Evolutionary conservation across 164 flowering plant genomes (phyloP).

Genomic region (Berberis vulgaris): DNA sequence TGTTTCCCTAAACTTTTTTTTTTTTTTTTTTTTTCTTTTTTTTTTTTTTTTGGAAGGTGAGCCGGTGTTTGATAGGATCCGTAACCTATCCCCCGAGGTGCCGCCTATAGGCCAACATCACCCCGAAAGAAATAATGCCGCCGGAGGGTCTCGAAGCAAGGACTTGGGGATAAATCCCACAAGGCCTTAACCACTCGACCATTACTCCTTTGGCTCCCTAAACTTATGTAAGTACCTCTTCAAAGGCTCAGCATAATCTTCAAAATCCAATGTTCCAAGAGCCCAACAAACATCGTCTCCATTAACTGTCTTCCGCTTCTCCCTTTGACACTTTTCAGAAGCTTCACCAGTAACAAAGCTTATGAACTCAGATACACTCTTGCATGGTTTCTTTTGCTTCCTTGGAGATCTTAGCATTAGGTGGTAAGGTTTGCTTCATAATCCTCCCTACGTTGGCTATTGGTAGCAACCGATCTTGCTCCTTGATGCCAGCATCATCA

Average conservation of each 20-base stretch:
- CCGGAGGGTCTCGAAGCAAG: too few relatives aligned
- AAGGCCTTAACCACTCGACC: too few relatives aligned
- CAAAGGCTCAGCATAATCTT: conserved; percentile 46
- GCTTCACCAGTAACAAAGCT: conserved; percentile 77
- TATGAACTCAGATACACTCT: conserved; percentile 78
- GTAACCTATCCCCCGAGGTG: too few relatives aligned
- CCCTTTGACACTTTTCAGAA: conserved; percentile 69
- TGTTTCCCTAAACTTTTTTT: too few relatives aligned
- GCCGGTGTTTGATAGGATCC: too few relatives aligned
- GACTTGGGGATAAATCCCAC: too few relatives aligned
- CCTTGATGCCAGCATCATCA: conserved; percentile 23
- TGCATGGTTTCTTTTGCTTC: conserved; percentile 74
- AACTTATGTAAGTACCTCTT: conserved; percentile 45
- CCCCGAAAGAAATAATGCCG: too few relatives aligned
- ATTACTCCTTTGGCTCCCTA: too few relatives aligned
- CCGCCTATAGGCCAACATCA: too few relatives aligned
- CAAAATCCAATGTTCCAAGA: conserved; percentile 54
- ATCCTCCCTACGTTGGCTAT: conserved; percentile 63
- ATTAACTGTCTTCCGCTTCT: conserved; percentile 78
- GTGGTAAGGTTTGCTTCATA: conserved; percentile 58
- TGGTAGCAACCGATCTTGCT: conserved; percentile 48
- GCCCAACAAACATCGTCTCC: conserved; percentile 90
- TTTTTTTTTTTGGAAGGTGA: too few relatives aligned
- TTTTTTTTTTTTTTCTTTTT: too few relatives aligned
- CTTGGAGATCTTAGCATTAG: conserved; percentile 64